These are phyloP conservation scores for Kwoniella shivajii DNA, from an alignment of 1,284 basidiomycete genomes.

Conservation along the genomic window DNA sequence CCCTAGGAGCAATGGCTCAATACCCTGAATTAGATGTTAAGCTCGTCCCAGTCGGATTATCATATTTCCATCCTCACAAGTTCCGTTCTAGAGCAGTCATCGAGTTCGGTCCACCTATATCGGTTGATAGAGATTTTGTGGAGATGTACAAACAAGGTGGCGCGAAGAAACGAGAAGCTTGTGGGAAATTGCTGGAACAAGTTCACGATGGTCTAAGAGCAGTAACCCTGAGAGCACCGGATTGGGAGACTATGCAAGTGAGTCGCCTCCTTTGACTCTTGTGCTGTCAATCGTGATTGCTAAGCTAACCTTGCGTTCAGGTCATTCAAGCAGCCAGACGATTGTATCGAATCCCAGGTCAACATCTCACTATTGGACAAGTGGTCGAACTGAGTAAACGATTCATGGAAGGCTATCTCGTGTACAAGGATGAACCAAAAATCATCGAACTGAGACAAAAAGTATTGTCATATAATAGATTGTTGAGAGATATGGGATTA, in stretches of 20 bases:
- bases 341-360: slow-evolving; percentile 92
- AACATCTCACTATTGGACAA: slow-evolving; percentile 90
- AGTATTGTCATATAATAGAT: slow-evolving; percentile 92
- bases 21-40: slow-evolving; percentile 84
- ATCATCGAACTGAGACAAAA: slow-evolving; percentile 79
- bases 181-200: slow-evolving; percentile 83
- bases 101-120: slow-evolving; percentile 90
- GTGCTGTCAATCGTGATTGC: neutral
- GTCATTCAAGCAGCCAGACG: slow-evolving; percentile 94
- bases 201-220: slow-evolving; percentile 97
- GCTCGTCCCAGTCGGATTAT: slow-evolving; percentile 91
- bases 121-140: slow-evolving; percentile 82
- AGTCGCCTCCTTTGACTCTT: slow-evolving; percentile 29
- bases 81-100: slow-evolving; percentile 95
- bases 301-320: slow-evolving; percentile 51
- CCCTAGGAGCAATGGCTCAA: slow-evolving; percentile 93
- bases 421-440: slow-evolving; percentile 92
- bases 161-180: slow-evolving; percentile 83
- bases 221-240: slow-evolving; percentile 92
- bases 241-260: slow-evolving; percentile 98
- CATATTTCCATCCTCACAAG: slow-evolving; percentile 93
- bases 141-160: slow-evolving; percentile 91
- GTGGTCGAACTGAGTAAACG: slow-evolving; percentile 96
- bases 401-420: slow-evolving; percentile 88
- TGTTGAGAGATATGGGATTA: slow-evolving; percentile 88